These are phyloP conservation scores for Aureobasidium lini DNA, from an alignment of 2,329 filamentous ascomycete species.

Conservation along the genomic window DNA sequence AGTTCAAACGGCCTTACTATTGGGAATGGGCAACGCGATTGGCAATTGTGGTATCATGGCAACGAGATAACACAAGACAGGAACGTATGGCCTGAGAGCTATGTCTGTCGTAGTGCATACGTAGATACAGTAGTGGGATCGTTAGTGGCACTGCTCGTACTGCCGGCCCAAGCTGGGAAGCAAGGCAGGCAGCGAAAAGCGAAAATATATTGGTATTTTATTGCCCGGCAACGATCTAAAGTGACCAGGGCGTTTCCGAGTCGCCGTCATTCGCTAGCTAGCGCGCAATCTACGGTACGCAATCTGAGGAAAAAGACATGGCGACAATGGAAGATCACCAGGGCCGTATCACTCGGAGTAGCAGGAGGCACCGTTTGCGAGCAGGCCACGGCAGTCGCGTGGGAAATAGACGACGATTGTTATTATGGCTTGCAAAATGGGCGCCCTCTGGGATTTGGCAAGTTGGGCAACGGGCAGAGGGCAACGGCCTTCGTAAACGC, in stretches of 20 bases:
- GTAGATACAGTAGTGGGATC: constrained; percentile 6
- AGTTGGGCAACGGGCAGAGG: background rate
- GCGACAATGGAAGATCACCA: background rate
- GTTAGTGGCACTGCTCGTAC: constrained; percentile 8
- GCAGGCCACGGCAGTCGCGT: background rate
- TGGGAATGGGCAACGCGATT: constrained; percentile 1
- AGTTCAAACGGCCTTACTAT: background rate
- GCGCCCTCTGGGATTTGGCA: background rate
- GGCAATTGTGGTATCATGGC: constrained; percentile 9
- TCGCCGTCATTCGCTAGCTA: constrained; percentile 2
- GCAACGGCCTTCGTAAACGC: constrained; percentile 4
- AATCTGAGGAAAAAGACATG: background rate
- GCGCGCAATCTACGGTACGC: background rate
- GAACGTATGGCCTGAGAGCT: constrained; percentile 11
- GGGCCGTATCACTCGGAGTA: background rate
- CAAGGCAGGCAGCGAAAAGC: constrained; percentile 10
- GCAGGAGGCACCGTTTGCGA: background rate
- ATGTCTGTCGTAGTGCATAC: constrained; percentile 8
- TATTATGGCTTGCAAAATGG: background rate
- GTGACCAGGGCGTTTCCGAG: constrained; percentile 7
- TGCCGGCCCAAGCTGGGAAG: constrained; percentile 7
- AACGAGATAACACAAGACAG: constrained; percentile 8
- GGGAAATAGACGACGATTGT: background rate
- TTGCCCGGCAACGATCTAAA: constrained; percentile 6
- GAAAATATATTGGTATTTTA: constrained; percentile 2